Evolutionary conservation across 1,139 yeast species (phyloP), one percentile per base, ranked within the genome.

Genomic region (Dujonia santamariae): DNA sequence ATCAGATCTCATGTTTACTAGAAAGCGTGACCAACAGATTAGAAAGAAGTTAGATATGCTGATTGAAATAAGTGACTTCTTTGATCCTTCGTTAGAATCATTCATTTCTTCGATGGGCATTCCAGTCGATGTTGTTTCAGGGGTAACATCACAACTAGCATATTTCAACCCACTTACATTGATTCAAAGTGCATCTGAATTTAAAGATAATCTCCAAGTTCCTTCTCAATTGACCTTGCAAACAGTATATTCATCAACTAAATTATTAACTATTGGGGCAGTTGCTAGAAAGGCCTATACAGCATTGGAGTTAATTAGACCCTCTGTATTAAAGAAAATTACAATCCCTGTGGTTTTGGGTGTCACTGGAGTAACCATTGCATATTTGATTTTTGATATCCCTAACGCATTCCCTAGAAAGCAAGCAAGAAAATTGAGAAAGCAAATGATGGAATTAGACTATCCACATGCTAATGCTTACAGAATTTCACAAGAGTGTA

Each of bases 361-460:
- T 12, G 74, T 75, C 1, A 61, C 80, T 4, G 73, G 80, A 1
- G 67, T 80, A 19, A 75, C 88, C 0, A 61, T 78, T 1, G 80
- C 80, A 28, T 87, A 85, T 49, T 56, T 88, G 40, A 62, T 87
- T 9, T 67, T 70, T 37, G 98, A 92, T 54, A 78, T 94, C 13
- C 97, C 97, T 2, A 76, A 84, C 47, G 96, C 97, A 0, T 76
- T 86, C 48, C 95, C 96, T 17, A 70, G 88, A 47, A 88, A 88
- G 39, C 72, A 88, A 41, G 87, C 95, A 0, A 67, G 72, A 36
- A 87, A 85, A 56, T 75, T 90, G 44, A 75, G 74, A 42, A 54
- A 53, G 7, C 85, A 83, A 48, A 66, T 92, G 24, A 63, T 68
- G 24, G 76, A 72, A 15, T 59, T 80, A 48, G 96, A 88, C 41